phyloP scores from a whole-genome alignment of 257 asterid species.

The Fraxinus anomala region DNA sequence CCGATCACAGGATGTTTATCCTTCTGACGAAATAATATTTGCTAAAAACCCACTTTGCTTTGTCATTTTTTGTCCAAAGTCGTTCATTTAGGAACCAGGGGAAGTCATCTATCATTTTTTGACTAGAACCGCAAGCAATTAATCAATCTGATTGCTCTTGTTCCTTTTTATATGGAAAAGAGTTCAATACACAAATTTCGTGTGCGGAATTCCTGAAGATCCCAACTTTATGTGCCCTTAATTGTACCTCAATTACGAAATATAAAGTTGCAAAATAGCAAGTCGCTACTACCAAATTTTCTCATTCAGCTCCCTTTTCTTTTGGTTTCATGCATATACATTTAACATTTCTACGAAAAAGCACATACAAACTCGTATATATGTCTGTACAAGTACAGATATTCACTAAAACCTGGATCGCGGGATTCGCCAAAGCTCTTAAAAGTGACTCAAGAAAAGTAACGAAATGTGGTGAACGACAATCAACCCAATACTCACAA shows the following conservation, averaged over 20 bases:
- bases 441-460: not conserved
- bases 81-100: not conserved
- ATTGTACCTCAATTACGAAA: too few relatives aligned
- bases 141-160: not conserved
- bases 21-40: too few relatives aligned
- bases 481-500: not conserved
- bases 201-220: not conserved
- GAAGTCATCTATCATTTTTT: not conserved
- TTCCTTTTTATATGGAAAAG: not conserved
- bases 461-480: not conserved
- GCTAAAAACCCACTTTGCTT: not conserved
- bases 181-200: not conserved
- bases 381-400: too few relatives aligned
- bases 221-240: not conserved
- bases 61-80: not conserved
- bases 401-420: slow-evolving; percentile 30
- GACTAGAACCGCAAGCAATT: not conserved
- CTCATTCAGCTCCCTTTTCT: not conserved
- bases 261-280: too few relatives aligned
- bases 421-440: not conserved
- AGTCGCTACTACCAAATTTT: too few relatives aligned
- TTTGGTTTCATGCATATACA: too few relatives aligned
- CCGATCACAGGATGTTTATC: not conserved
- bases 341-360: too few relatives aligned
- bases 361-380: too few relatives aligned